Evolutionary conservation across 1,284 basidiomycete genomes (phyloP).

Genomic region (Boletellus deceptivus): DNA sequence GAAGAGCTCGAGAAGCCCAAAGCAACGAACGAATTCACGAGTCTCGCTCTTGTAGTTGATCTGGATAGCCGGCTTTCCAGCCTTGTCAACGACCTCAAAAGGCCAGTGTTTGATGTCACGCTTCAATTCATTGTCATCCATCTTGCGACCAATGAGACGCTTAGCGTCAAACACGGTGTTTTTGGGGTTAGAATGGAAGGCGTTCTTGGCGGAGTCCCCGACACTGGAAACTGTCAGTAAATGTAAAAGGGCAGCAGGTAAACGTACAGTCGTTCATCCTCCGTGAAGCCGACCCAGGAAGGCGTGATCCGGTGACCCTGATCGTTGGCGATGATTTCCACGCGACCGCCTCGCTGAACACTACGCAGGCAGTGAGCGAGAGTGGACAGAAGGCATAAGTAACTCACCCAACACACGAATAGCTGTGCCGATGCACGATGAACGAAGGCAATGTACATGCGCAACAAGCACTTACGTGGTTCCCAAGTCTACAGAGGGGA

Average conservation of each 20-base stretch:
- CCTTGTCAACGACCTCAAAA: slow-evolving; percentile 77
- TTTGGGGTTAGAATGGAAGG: slow-evolving; percentile 80
- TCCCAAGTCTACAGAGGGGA: slow-evolving; percentile 59
- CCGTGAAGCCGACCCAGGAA: slow-evolving; percentile 89
- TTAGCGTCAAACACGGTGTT: slow-evolving; percentile 99
- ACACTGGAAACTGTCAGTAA: slow-evolving; percentile 43
- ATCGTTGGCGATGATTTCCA: slow-evolving; percentile 97
- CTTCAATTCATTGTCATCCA: slow-evolving; percentile 75
- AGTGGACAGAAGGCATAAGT: neutral
- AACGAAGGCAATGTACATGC: slow-evolving; percentile 14
- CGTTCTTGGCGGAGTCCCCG: slow-evolving; percentile 79
- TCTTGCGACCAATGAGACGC: slow-evolving; percentile 91
- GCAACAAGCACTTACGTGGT: slow-evolving; percentile 57
- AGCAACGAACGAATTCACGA: slow-evolving; percentile 72
- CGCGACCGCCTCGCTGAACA: slow-evolving; percentile 89
- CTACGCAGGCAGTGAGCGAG: slow-evolving; percentile 38
- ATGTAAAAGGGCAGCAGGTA: neutral
- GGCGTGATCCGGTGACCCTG: slow-evolving; percentile 97
- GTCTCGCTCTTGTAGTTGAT: slow-evolving; percentile 85
- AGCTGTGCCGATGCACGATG: slow-evolving; percentile 40
- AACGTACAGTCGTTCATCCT: slow-evolving; percentile 87
- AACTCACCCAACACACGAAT: slow-evolving; percentile 74
- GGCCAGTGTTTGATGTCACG: slow-evolving; percentile 89
- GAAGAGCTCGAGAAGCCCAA: neutral
- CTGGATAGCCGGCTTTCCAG: slow-evolving; percentile 83